Conservation (phyloP, 768 basidiomycete genomes). For the Russula ochroleuca region DNA sequence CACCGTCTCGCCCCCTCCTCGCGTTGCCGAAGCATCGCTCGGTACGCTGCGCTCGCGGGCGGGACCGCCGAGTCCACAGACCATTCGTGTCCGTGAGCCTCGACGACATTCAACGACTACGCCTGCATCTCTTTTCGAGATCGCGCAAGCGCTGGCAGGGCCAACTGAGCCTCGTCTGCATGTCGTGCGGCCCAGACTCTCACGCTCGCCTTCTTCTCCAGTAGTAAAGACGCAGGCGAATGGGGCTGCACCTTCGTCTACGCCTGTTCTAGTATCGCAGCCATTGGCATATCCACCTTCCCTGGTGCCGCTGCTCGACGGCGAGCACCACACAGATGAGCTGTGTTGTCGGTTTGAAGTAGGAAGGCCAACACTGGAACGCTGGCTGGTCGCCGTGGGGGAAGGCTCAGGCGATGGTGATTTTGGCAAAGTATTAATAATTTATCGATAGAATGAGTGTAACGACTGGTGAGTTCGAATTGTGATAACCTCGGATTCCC, state of each 20-base stretch:
- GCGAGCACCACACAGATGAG: conserved; percentile 91
- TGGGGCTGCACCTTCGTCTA: conserved; percentile 14
- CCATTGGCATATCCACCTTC: conserved; percentile 50
- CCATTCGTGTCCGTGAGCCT: conserved; percentile 10
- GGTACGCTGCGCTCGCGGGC: conserved; percentile 21
- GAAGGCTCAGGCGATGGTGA: conserved; percentile 58
- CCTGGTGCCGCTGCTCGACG: conserved; percentile 64
- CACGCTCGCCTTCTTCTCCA: conserved; percentile 58
- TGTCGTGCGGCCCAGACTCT: conserved; percentile 42
- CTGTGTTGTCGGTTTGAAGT: conserved; percentile 76
- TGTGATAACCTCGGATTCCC: not conserved
- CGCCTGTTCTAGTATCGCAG: conserved; percentile 24
- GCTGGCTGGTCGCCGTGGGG: conserved; percentile 61
- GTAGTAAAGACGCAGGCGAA: conserved; percentile 37
- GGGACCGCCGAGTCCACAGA: conserved; percentile 11
- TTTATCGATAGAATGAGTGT: conserved; percentile 54
- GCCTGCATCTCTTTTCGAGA: conserved; percentile 25
- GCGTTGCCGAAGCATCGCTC: conserved; percentile 23
- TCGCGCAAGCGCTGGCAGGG: conserved; percentile 22
- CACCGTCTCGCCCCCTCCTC: conserved; percentile 21
- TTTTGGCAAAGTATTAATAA: conserved; percentile 70
- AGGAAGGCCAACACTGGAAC: conserved; percentile 77
- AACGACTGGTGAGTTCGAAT: not conserved
- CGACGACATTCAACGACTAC: conserved; percentile 21
- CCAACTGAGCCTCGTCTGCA: conserved; percentile 13